phyloP scores from a whole-genome alignment of 495 filamentous ascomycete species.

The Elaphomyces granulatus region DNA sequence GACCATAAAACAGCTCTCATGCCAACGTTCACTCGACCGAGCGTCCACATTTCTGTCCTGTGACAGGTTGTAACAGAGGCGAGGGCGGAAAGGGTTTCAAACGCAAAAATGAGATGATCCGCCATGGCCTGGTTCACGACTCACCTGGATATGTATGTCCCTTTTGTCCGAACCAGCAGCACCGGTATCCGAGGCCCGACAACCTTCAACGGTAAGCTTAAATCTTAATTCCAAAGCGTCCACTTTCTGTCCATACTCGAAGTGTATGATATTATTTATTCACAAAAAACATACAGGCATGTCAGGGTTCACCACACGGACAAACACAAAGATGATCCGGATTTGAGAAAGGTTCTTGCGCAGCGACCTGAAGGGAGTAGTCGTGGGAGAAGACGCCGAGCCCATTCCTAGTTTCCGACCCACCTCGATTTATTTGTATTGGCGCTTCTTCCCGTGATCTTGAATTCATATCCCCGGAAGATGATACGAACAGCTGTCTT shows the following conservation, averaged over 20 bases:
- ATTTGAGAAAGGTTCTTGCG: slow-evolving; percentile 62
- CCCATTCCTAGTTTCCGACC: slow-evolving; percentile 20
- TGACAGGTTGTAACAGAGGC: slow-evolving; percentile 61
- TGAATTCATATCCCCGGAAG: too few species aligned
- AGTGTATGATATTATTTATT: not conserved
- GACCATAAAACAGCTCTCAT: slow-evolving; percentile 84
- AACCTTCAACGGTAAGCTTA: slow-evolving; percentile 78
- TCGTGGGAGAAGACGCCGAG: slow-evolving; percentile 63
- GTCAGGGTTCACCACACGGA: slow-evolving; percentile 81
- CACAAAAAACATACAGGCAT: slow-evolving; percentile 45
- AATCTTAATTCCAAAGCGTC: too few species aligned
- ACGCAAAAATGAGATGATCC: slow-evolving; percentile 98
- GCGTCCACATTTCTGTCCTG: slow-evolving; percentile 82
- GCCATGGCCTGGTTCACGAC: slow-evolving; percentile 88
- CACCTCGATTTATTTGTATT: too few species aligned
- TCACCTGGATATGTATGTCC: slow-evolving; percentile 96
- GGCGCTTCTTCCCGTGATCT: too few species aligned
- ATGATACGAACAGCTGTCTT: too few species aligned
- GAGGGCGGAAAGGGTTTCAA: slow-evolving; percentile 93
- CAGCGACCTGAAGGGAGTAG: slow-evolving; percentile 76
- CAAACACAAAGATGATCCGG: slow-evolving; percentile 71
- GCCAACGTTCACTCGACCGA: slow-evolving; percentile 89
- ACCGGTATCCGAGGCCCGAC: slow-evolving; percentile 92
- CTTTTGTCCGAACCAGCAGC: slow-evolving; percentile 89
- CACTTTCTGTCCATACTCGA: not conserved